A percentile compares a stretch with the other conserved stretches of the same genome.
Conservation (phyloP, 75 land plant species). For the Isoetes taiwanensis region DNA sequence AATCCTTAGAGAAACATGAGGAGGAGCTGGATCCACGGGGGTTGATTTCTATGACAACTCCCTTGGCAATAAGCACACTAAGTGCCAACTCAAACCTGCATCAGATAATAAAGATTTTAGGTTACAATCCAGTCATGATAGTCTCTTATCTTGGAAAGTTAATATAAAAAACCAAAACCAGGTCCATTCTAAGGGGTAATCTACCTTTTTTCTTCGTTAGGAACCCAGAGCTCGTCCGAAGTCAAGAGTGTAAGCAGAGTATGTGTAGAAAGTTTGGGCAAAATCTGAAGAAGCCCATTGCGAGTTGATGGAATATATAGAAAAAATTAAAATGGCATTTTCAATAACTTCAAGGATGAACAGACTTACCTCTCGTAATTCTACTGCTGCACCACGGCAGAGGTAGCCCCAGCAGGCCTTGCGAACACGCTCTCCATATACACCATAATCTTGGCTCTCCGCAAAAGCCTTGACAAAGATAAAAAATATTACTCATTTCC, state of each 20-base stretch:
- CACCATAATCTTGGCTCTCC: slow-evolving; percentile 91
- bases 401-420: slow-evolving; percentile 98
- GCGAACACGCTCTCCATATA: slow-evolving; percentile 86
- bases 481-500: background rate
- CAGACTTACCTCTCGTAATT: slow-evolving; percentile 63
- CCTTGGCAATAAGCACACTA: slow-evolving; percentile 47
- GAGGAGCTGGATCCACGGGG: no score
- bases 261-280: slow-evolving; percentile 88
- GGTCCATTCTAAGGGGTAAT: background rate
- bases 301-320: background rate
- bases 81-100: slow-evolving; percentile 88
- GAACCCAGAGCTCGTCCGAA: slow-evolving; percentile 90
- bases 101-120: background rate
- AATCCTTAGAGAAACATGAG: no score
- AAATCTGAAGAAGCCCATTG: slow-evolving; percentile 47
- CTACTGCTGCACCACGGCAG: slow-evolving; percentile 87
- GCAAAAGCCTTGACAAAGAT: slow-evolving; percentile 55
- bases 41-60: slow-evolving; percentile 30
- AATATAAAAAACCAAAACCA: background rate
- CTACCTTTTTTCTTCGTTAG: slow-evolving; percentile 89
- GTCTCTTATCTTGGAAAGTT: background rate
- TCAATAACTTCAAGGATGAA: background rate
- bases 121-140: background rate
- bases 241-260: slow-evolving; percentile 72
- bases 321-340: background rate